These are phyloP conservation scores for Dryadomyces sulphureus DNA, from an alignment of 2,329 filamentous ascomycete genomes.

Conservation along the genomic window DNA sequence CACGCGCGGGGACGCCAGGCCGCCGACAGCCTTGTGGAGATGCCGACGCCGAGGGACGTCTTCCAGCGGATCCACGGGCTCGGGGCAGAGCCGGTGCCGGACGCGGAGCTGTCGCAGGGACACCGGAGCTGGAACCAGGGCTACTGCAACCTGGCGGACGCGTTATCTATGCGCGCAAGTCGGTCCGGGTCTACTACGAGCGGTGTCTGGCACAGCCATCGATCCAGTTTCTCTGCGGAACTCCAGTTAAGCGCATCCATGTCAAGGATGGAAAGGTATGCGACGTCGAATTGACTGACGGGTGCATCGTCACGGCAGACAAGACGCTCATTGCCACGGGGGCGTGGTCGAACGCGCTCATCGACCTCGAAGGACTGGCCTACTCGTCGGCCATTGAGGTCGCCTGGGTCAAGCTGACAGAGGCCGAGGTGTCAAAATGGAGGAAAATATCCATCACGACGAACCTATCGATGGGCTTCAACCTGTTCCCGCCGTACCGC, in stretches of 20 bases:
- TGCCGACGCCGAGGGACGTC: slow-evolving; percentile 8
- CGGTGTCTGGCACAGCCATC: slow-evolving; percentile 9
- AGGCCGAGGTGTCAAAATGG: slow-evolving; percentile 12
- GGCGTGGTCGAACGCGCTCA: slow-evolving; percentile 13
- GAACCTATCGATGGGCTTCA: slow-evolving; percentile 15
- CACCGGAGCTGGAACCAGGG: slow-evolving; percentile 10
- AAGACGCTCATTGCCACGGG: slow-evolving; percentile 12
- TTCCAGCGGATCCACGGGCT: slow-evolving; percentile 13
- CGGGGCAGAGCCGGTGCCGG: slow-evolving; percentile 4
- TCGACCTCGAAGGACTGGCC: slow-evolving; percentile 10
- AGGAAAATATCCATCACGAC: slow-evolving; percentile 17
- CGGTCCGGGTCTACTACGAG: slow-evolving; percentile 13
- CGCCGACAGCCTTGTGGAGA: neutral
- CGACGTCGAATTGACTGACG: neutral
- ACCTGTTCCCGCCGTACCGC: slow-evolving; percentile 16
- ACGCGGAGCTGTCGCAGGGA: neutral
- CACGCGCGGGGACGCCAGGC: neutral
- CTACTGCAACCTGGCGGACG: slow-evolving; percentile 13
- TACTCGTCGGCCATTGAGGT: slow-evolving; percentile 12
- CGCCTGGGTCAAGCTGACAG: slow-evolving; percentile 15
- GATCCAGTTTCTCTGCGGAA: neutral
- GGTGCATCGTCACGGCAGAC: slow-evolving; percentile 7
- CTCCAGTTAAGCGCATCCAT: neutral
- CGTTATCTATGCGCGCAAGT: slow-evolving; percentile 14
- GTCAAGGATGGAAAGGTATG: neutral